Evolutionary conservation across 345 rosid genomes (phyloP), one percentile per base, ranked within the genome.

Genomic region (Populus alba): DNA sequence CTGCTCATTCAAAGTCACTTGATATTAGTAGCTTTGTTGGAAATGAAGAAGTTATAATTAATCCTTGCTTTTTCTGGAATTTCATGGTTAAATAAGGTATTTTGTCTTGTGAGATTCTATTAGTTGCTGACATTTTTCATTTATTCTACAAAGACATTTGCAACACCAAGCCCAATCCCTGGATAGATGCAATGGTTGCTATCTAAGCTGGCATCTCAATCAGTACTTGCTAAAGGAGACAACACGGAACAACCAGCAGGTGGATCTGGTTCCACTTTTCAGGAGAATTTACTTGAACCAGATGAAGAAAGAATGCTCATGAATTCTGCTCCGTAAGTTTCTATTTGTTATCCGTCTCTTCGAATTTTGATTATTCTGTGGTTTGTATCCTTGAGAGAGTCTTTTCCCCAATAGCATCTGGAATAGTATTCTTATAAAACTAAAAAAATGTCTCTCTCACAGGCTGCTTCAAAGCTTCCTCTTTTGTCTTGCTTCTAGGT

Each of bases 111-210:
- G 17, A 51, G 11, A 20, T 20, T 53, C 61, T 20, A 53, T 22
- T 51, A 45, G 69, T 75, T 51, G 22, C 69, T 78, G 66, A 70
- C 76, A 70, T 33, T 35, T 74, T 55, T 66, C 71, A 61, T 66
- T 77, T 81, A 17, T 70, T 63, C 47, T 79, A 18, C 55, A 39
- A 47, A 96, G 99, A 91, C 80, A 75, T 96, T 94, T 89, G 98
- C 93, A 65, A 96, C 99, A 10, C 89, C 94, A 68, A 96, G 98
- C 80, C 98, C 98, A 74, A 91, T 96, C 74, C 97, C 95, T 51
- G 99, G 97, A 66, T 96, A 80, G 81, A 90, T 92, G 92, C 92
- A 85, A 72, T 94, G 99, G 98, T 87, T 96, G 63, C 78, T 90
- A 15, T 87, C 98, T 6, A 96, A 94, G 86, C 78, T 96, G 89